Percentiles rank a stretch among this genome's conserved stretches.
phyloP scores from a whole-genome alignment of 306 rosid species.

The Ochetophila trinervis region DNA sequence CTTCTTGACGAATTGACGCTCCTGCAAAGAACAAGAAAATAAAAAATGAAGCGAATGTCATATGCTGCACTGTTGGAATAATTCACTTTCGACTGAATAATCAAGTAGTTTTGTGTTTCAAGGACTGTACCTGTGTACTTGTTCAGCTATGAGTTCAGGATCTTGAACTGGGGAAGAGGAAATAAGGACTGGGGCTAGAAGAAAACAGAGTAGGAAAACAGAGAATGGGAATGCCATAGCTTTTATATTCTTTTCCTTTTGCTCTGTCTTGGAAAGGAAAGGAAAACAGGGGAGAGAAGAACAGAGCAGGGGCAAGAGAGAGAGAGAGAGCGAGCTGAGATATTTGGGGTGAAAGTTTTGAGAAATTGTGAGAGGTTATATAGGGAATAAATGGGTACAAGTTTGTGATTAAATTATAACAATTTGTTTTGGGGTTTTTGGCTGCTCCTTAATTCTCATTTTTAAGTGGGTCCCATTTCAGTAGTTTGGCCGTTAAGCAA shows the following conservation, averaged over 20 bases:
- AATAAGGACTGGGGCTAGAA: constrained; percentile 38
- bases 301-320: neutral
- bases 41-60: neutral
- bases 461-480: constrained; percentile 13
- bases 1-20: constrained; percentile 69
- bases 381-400: constrained; percentile 30
- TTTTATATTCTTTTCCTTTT: too few relatives aligned
- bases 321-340: neutral
- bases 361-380: constrained; percentile 35
- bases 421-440: constrained; percentile 16
- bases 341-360: constrained; percentile 36
- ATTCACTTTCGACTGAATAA: neutral
- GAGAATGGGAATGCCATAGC: constrained; percentile 53
- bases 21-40: constrained; percentile 31
- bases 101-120: neutral
- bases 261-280: neutral
- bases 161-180: constrained; percentile 58
- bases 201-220: constrained; percentile 24
- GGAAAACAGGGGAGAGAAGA: constrained; percentile 22
- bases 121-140: constrained; percentile 54
- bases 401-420: constrained; percentile 13
- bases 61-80: neutral
- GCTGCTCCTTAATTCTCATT: constrained; percentile 37
- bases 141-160: constrained; percentile 56
- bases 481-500: constrained; percentile 29